Base-by-base conservation (phyloP, 2,329 filamentous ascomycete species). In the Cladosporium austrohemisphaericum region DNA sequence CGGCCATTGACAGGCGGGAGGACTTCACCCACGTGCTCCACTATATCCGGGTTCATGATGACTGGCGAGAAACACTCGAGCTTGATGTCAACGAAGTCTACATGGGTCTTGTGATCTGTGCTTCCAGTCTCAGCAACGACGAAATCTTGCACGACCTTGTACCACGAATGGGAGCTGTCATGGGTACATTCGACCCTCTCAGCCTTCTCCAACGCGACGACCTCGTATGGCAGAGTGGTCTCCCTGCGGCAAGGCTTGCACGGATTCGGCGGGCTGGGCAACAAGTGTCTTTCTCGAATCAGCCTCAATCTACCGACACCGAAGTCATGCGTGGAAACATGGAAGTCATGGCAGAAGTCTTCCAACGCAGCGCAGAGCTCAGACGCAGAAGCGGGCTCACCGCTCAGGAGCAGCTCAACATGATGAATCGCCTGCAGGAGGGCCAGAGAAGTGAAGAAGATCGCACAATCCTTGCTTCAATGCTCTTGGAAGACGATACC, bases 341-440 rank as follows among this genome's bases (percentile, higher is more conserved):
- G 19, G 63, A 66, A 36, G 37, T 61, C 29, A 61, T 65, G 60
- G 61, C 61, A 4, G 60, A 64, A 22, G 55, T 54, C 8, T 66
- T 59, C 44, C 57, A 61, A 36, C 61, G 58, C 55, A 63, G 60
- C 26, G 51, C 55, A 7, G 52, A 57, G 20, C 31, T 66, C 3
- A 50, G 63, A 26, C 43, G 51, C 14, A 53, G 44, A 23, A 55
- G 57, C 20, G 49, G 55, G 20, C 31, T 63, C 11, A 55, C 31
- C 14, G 50, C 54, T 2, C 52, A 56, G 1, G 60, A 59, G 35
- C 56, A 59, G 28, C 51, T 64, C 37, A 43, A 48, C 4, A 60
- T 63, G 56, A 55, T 65, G 9, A 58, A 56, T 28, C 53, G 61
- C 18, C 45, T 66, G 1, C 61, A 66, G 38, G 47, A 53, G 16